phyloP scores from a whole-genome alignment of 169 alveolate species.

The Cryptosporidium bovis region DNA sequence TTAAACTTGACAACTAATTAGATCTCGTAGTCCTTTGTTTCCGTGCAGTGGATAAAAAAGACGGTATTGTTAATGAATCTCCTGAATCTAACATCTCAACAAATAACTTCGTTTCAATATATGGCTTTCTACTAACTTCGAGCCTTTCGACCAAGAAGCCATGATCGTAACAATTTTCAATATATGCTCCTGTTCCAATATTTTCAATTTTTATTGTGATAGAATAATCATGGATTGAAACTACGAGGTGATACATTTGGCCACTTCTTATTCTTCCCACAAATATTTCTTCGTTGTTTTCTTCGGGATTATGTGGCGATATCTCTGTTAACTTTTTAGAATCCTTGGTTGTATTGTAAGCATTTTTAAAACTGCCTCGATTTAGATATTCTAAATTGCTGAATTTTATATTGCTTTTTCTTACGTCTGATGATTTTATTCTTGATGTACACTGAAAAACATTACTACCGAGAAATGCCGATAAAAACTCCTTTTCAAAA shows the following conservation, averaged over 20 bases:
- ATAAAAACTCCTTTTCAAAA: slow-evolving; percentile 49
- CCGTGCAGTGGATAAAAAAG: slow-evolving; percentile 40
- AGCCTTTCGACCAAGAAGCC: slow-evolving; percentile 62
- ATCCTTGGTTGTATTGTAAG: background rate
- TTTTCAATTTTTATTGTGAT: slow-evolving; percentile 54
- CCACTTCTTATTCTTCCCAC: slow-evolving; percentile 31
- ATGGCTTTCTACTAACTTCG: slow-evolving; percentile 66
- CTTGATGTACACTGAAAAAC: slow-evolving; percentile 73
- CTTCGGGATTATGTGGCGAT: background rate
- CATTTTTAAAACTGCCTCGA: background rate
- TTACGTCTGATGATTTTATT: slow-evolving; percentile 35
- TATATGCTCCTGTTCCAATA: slow-evolving; percentile 49
- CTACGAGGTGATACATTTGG: slow-evolving; percentile 63
- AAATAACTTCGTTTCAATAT: slow-evolving; percentile 67
- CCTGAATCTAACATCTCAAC: slow-evolving; percentile 71
- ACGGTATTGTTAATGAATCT: slow-evolving; percentile 51
- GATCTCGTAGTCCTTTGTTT: slow-evolving; percentile 27
- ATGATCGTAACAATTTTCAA: slow-evolving; percentile 60
- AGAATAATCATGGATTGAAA: slow-evolving; percentile 62
- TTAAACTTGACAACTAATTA: slow-evolving; percentile 46
- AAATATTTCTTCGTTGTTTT: slow-evolving; percentile 7
- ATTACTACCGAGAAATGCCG: slow-evolving; percentile 72
- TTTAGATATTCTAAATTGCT: background rate
- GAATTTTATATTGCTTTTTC: slow-evolving; percentile 14
- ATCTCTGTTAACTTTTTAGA: background rate